Conservation (phyloP, 768 basidiomycete genomes). For the Hygrophorus russula region DNA sequence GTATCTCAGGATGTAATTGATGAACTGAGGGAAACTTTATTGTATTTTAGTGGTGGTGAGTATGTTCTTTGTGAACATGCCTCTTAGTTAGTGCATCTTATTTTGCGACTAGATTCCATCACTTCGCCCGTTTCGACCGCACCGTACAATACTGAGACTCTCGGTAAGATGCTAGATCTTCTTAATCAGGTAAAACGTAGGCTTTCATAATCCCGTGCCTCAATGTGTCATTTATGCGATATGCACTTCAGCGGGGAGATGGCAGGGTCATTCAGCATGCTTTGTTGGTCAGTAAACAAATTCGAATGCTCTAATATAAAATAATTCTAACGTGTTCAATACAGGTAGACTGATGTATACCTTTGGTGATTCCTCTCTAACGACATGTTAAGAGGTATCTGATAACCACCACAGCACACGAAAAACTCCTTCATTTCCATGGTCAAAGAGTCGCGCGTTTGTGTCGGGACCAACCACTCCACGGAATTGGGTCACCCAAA, state of each 20-base stretch:
- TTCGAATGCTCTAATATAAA: neutral
- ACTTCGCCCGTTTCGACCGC: constrained; percentile 28
- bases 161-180: constrained; percentile 26
- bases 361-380: constrained; percentile 21
- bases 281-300: constrained; percentile 7
- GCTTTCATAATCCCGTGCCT: neutral
- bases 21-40: constrained; percentile 27
- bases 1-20: constrained; percentile 17
- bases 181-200: constrained; percentile 26
- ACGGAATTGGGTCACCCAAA: constrained; percentile 19
- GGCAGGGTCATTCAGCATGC: constrained; percentile 16
- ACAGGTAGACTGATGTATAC: constrained; percentile 32
- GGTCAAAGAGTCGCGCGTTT: constrained; percentile 42
- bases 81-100: neutral
- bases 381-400: neutral
- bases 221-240: neutral
- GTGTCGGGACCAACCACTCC: constrained; percentile 30
- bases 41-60: constrained; percentile 26
- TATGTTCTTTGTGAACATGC: neutral
- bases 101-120: constrained; percentile 22
- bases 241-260: neutral
- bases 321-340: neutral
- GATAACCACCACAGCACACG: constrained; percentile 15
- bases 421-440: constrained; percentile 31
- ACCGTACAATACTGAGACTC: constrained; percentile 23